Conservation (phyloP, 257 asterid genomes). For the Nemophila menziesii region DNA sequence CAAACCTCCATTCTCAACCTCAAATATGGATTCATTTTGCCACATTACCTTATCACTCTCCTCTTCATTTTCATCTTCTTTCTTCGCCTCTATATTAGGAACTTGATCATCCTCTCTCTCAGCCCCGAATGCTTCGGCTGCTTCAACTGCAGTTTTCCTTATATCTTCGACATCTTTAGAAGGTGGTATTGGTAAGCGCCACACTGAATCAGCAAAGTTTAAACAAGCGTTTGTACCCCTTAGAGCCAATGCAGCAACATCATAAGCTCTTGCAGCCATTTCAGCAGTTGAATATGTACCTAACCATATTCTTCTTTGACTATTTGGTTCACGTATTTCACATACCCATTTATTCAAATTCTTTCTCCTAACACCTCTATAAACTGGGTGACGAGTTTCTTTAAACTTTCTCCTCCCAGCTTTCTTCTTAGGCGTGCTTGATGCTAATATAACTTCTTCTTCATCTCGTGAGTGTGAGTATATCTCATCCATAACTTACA, state of each 20-base stretch:
- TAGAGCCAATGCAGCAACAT: constrained; percentile 62
- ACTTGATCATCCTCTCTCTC: not conserved
- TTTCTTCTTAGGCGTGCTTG: constrained; percentile 19
- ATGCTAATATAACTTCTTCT: constrained; percentile 11
- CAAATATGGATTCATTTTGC: not conserved
- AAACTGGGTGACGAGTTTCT: constrained; percentile 32
- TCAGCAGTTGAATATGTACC: constrained; percentile 71
- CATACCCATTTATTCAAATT: constrained; percentile 27
- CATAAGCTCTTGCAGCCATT: constrained; percentile 82
- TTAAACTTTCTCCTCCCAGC: constrained; percentile 24
- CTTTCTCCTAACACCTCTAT: constrained; percentile 27
- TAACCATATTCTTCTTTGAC: constrained; percentile 57
- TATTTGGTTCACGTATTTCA: constrained; percentile 43
- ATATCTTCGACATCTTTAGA: constrained; percentile 36
- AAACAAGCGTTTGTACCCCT: constrained; percentile 40
- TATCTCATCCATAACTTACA: not conserved
- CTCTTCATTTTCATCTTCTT: not conserved
- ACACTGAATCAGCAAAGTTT: constrained; percentile 59
- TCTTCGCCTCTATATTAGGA: not conserved
- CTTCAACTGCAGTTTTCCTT: constrained; percentile 34
- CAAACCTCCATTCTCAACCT: constrained; percentile 11
- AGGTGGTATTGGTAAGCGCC: constrained; percentile 30
- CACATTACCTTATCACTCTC: not conserved
- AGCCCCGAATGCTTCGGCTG: constrained; percentile 38
- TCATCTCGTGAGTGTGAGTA: constrained; percentile 10